Conservation (phyloP, 2,329 filamentous ascomycete genomes). For the Aspergillus sclerotialis region DNA sequence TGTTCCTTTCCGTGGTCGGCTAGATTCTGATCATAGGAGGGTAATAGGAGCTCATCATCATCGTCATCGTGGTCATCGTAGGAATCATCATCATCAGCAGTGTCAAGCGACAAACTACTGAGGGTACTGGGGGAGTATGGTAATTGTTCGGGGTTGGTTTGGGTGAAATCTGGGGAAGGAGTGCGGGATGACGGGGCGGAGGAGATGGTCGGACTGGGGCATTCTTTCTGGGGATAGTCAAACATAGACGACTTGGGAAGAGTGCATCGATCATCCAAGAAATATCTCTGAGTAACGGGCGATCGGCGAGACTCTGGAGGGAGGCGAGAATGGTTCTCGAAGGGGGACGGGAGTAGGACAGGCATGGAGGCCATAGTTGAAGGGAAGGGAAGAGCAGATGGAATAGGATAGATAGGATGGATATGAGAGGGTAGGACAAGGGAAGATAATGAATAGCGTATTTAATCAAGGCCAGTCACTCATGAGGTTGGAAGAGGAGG, state of each 20-base stretch:
- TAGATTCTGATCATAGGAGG: conserved; percentile 38
- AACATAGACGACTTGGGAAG: conserved; percentile 21
- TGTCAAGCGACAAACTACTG: conserved; percentile 31
- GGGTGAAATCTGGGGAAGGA: conserved; percentile 30
- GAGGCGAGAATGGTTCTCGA: conserved; percentile 24
- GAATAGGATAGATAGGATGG: too few species aligned
- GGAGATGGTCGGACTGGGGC: conserved; percentile 20
- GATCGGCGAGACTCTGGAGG: conserved; percentile 24
- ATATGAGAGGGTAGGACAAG: too few species aligned
- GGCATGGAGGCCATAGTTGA: conserved; percentile 24
- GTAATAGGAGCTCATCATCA: conserved; percentile 36
- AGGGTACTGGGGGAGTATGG: conserved; percentile 32
- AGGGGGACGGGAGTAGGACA: conserved; percentile 24
- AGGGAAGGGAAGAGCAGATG: not conserved
- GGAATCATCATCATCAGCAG: conserved; percentile 16
- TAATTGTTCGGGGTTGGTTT: conserved; percentile 20
- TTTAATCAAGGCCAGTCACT: too few species aligned
- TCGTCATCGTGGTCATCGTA: conserved; percentile 14
- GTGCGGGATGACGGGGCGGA: conserved; percentile 30
- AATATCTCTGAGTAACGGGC: conserved; percentile 26
- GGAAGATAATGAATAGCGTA: too few species aligned
- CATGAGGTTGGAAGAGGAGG: too few species aligned
- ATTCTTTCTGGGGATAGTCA: conserved; percentile 17
- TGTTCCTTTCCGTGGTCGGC: conserved; percentile 43
- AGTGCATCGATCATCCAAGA: conserved; percentile 16